Base-by-base conservation (phyloP, 192 early-diverging fungal genomes). In the Coemansia sp. region DNA sequence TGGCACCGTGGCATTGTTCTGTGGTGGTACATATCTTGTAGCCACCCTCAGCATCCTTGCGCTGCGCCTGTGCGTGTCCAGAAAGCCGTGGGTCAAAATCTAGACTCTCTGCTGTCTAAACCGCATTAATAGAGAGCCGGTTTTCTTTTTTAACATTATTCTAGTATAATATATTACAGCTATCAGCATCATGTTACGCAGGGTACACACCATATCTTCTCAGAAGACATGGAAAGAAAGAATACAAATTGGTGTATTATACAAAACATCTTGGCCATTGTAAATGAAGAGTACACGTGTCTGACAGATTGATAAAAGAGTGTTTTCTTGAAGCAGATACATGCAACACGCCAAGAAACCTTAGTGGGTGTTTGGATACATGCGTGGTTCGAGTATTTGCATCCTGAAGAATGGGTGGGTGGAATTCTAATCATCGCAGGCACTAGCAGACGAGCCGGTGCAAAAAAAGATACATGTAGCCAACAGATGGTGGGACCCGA, bases 1-100 rank as follows among this genome's bases (percentile, higher is more conserved):
- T 49, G 80, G 80, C 57, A 74, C 75, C 0, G 80, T 83, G 38
- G 80, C 80, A n/a, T 58, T 83, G 53, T 74, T 83, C 66, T 83
- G 80, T 38, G 80, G 80, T 45, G 80, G 68, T 38, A 62, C 77
- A 20, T 83, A 83, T 68, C 53, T 83, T 40, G 19, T 83, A 5
- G 80, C 80, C 43, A 83, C 80, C 11, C 65, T 83, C 12, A 83
- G 80, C 69, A 83, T 83, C 40, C 46, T 83, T 67, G 80, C 80
- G 13, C 68, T 83, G 40, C 75, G 80, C 55, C 55, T 83, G n/a
- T 71, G 80, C 40, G 80, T 83, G 17, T 71, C 68, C 19, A 55
- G 68, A 61, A 76, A 66, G 43, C 71, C 67, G 11, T 83, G 80
- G 80, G 49, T 55, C 44, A 83, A 77, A 66, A 83, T 83, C 16